Conservation (phyloP, 306 rosid genomes). For the Sophora flavescens region DNA sequence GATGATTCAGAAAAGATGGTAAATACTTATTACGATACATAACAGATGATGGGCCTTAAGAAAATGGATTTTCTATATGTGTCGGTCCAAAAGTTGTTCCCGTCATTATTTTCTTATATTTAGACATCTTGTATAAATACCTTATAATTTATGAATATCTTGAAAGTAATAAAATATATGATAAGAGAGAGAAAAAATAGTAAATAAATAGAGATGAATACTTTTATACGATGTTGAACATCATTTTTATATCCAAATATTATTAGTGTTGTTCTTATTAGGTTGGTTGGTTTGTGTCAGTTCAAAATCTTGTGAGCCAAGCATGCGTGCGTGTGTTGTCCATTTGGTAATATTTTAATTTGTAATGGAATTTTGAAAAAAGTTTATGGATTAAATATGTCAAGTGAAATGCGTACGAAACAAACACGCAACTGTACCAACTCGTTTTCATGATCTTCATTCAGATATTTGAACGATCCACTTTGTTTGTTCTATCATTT, state of each 20-base stretch:
- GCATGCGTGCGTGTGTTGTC: slow-evolving; percentile 40
- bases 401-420: neutral
- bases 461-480: neutral
- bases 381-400: slow-evolving; percentile 29
- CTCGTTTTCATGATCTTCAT: slow-evolving; percentile 8
- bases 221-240: too few relatives aligned
- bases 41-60: neutral
- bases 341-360: neutral
- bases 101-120: neutral
- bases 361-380: neutral
- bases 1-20: neutral
- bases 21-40: neutral
- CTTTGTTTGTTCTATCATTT: slow-evolving; percentile 21
- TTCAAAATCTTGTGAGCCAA: slow-evolving; percentile 48
- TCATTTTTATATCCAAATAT: too few relatives aligned
- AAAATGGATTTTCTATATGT: slow-evolving; percentile 1
- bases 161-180: too few relatives aligned
- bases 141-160: too few relatives aligned
- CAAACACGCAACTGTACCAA: neutral
- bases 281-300: slow-evolving; percentile 18
- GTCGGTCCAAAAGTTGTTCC: slow-evolving; percentile 30
- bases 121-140: too few relatives aligned
- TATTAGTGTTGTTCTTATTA: neutral
- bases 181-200: too few relatives aligned
- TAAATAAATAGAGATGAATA: too few relatives aligned